Conservation (phyloP, 257 asterid species). For the Verbena officinalis region DNA sequence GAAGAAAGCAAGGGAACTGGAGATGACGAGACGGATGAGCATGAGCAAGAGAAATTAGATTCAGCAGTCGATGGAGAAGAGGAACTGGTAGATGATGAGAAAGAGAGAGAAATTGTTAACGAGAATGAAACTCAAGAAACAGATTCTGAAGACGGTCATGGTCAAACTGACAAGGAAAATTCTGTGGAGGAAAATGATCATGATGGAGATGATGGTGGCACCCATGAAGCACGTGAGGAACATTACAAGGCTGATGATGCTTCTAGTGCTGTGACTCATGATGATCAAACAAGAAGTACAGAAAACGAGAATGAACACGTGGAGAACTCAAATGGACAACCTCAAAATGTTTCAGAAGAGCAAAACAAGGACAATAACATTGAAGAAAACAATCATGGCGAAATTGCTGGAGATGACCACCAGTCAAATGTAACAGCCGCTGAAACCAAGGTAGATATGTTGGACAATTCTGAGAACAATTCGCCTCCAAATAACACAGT, state of each 20-base stretch:
- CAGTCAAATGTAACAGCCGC: constrained; percentile 32
- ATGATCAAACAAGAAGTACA: constrained; percentile 30
- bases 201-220: constrained; percentile 45
- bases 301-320: constrained; percentile 43
- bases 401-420: constrained; percentile 34
- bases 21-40: constrained; percentile 58
- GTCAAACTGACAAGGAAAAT: constrained; percentile 42
- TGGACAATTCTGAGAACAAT: constrained; percentile 28
- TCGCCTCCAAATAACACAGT: constrained; percentile 40
- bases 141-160: constrained; percentile 48
- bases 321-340: constrained; percentile 40
- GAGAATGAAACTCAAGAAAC: constrained; percentile 54
- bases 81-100: constrained; percentile 40
- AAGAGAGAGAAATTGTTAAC: constrained; percentile 48
- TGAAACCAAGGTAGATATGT: constrained; percentile 30
- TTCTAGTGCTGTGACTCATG: constrained; percentile 93
- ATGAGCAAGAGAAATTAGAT: constrained; percentile 64
- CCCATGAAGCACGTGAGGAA: constrained; percentile 80
- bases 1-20: constrained; percentile 46
- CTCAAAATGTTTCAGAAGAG: constrained; percentile 33
- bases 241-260: constrained; percentile 97
- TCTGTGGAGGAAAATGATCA: constrained; percentile 45
- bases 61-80: constrained; percentile 53
- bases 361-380: constrained; percentile 31
- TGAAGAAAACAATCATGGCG: constrained; percentile 31